These are phyloP conservation scores for Dioscorea alata DNA, from an alignment of 106 monocot species.

Conservation along the genomic window DNA sequence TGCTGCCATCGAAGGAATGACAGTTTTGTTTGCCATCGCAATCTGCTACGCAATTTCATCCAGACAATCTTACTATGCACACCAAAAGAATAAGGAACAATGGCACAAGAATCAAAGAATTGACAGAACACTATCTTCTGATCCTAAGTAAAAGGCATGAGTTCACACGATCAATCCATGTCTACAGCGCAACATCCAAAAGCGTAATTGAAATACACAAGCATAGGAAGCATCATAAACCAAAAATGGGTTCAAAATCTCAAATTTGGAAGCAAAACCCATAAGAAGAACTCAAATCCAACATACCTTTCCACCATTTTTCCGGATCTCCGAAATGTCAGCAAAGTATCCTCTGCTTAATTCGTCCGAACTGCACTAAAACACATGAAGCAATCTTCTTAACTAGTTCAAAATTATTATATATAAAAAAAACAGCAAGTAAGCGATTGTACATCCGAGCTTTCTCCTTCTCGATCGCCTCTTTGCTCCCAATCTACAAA, in stretches of 20 bases:
- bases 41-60: conserved; percentile 41
- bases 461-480: conserved; percentile 51
- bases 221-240: too few relatives aligned
- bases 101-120: too few relatives aligned
- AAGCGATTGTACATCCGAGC: conserved; percentile 40
- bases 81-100: neutral
- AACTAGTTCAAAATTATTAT: neutral
- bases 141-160: too few relatives aligned
- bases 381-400: neutral
- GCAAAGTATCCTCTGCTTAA: conserved; percentile 66
- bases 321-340: conserved; percentile 54
- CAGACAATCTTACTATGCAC: conserved; percentile 1
- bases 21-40: conserved; percentile 75
- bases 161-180: too few relatives aligned
- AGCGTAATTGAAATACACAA: too few relatives aligned
- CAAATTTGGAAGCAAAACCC: too few relatives aligned
- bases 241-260: too few relatives aligned
- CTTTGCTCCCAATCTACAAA: conserved; percentile 40
- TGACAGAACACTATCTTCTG: too few relatives aligned
- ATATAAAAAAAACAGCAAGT: neutral
- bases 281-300: too few relatives aligned
- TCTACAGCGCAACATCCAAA: too few relatives aligned
- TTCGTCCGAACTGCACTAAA: conserved; percentile 60
- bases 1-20: conserved; percentile 57
- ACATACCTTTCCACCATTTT: conserved; percentile 66